Evolutionary conservation across 2,329 filamentous ascomycete species (phyloP).

Genomic region (Cucurbitaria berberidis): DNA sequence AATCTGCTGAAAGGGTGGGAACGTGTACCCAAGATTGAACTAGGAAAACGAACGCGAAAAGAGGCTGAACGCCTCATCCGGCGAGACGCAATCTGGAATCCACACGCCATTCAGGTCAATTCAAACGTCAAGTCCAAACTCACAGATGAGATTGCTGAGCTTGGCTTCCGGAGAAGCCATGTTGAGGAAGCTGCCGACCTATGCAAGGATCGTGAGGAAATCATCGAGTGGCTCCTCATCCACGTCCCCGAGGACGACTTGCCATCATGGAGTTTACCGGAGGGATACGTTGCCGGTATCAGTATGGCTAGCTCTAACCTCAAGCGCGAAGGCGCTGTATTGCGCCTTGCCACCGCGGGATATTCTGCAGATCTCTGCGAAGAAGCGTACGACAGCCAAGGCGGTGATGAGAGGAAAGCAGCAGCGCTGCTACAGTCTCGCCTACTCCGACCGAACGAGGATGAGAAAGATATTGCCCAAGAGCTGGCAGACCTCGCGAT

Average conservation of each 20-base stretch:
- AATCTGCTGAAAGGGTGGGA: constrained; percentile 76
- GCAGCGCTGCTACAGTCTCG: constrained; percentile 79
- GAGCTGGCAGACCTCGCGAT: constrained; percentile 40
- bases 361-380: constrained; percentile 86
- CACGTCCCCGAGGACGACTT: constrained; percentile 97
- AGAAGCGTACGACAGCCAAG: constrained; percentile 72
- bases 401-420: constrained; percentile 75
- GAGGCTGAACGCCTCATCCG: constrained; percentile 82
- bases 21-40: constrained; percentile 86
- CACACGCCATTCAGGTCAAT: constrained; percentile 72
- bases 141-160: constrained; percentile 73
- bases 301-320: constrained; percentile 83
- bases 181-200: constrained; percentile 84
- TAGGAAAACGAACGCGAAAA: constrained; percentile 80
- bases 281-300: constrained; percentile 88
- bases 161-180: constrained; percentile 89
- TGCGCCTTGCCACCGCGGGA: constrained; percentile 79
- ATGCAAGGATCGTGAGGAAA: constrained; percentile 91
- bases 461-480: constrained; percentile 37
- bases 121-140: constrained; percentile 63
- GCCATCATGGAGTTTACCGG: constrained; percentile 89
- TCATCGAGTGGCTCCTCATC: constrained; percentile 93
- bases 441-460: constrained; percentile 57
- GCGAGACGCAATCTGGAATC: constrained; percentile 84
- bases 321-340: constrained; percentile 79